A percentile compares a stretch with the other conserved stretches of the same genome.
These are phyloP conservation scores for Eucalyptus decipiens DNA, from an alignment of 345 rosid species.

Conservation along the genomic window DNA sequence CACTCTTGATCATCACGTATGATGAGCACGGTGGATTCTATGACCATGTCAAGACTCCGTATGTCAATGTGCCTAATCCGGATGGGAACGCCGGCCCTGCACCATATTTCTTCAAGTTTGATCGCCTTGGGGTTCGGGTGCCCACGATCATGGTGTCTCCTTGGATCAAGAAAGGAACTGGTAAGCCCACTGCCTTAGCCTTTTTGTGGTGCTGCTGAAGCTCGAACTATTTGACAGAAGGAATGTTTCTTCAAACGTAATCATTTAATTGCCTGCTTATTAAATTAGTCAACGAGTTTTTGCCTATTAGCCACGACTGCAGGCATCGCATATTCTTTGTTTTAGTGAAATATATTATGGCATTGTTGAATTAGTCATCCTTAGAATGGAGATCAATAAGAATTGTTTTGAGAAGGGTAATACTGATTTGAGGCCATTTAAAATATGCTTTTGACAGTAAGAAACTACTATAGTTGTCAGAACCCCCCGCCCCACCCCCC, in stretches of 20 bases:
- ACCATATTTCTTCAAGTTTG: constrained; percentile 84
- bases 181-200: constrained; percentile 13
- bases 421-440: background rate
- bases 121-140: constrained; percentile 87
- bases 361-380: background rate
- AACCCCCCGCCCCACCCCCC: too few relatives aligned
- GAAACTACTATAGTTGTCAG: too few relatives aligned
- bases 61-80: constrained; percentile 60
- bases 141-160: constrained; percentile 93
- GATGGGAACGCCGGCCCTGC: constrained; percentile 94
- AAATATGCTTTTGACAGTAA: background rate
- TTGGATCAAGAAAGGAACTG: constrained; percentile 94
- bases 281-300: background rate
- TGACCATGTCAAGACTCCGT: constrained; percentile 92
- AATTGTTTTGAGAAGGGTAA: background rate
- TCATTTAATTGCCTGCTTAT: background rate
- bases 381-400: background rate
- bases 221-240: background rate
- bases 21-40: constrained; percentile 96
- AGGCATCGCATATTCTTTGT: background rate
- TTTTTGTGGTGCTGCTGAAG: background rate
- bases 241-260: background rate
- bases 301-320: background rate
- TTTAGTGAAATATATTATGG: background rate
- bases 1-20: constrained; percentile 69